Evolutionary conservation across 2,329 filamentous ascomycete species (phyloP).

Genomic region (Phialophora expanda): DNA sequence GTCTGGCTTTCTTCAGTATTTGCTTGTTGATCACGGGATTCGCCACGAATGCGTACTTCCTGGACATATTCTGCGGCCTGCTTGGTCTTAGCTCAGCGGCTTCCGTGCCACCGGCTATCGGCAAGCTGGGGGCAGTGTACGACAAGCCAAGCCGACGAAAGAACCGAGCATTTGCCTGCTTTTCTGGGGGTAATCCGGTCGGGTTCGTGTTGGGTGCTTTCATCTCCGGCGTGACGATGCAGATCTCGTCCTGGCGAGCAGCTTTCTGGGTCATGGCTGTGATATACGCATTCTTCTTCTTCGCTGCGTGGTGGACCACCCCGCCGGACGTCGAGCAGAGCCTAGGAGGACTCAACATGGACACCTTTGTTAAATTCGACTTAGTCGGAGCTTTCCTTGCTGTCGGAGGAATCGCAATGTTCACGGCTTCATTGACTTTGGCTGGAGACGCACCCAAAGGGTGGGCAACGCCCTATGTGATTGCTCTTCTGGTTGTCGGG

Average conservation of each 20-base stretch:
- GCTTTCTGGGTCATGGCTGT: conserved; percentile 67
- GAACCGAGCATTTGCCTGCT: conserved; percentile 69
- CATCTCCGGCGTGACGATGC: conserved; percentile 65
- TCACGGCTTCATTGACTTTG: conserved; percentile 65
- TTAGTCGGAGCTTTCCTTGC: conserved; percentile 65
- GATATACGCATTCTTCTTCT: conserved; percentile 65
- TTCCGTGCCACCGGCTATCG: conserved; percentile 68
- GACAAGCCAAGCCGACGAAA: conserved; percentile 65
- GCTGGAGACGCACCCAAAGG: conserved; percentile 63
- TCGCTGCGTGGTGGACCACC: conserved; percentile 65
- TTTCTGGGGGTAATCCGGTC: conserved; percentile 63
- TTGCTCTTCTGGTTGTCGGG: conserved; percentile 67
- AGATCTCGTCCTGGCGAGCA: conserved; percentile 67
- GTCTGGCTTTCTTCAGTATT: conserved; percentile 64
- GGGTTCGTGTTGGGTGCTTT: conserved; percentile 65
- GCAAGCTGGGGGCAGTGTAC: conserved; percentile 68
- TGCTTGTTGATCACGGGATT: conserved; percentile 66
- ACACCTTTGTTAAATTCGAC: conserved; percentile 65
- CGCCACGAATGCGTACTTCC: conserved; percentile 61
- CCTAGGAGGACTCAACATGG: conserved; percentile 49
- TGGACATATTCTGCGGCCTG: conserved; percentile 68
- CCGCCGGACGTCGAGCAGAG: conserved; percentile 60
- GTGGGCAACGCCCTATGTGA: conserved; percentile 67
- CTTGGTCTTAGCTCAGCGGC: conserved; percentile 69
- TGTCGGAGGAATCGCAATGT: conserved; percentile 68